Evolutionary conservation across 441 rosid genomes (phyloP).

Genomic region (Pelargonium citronellum): DNA sequence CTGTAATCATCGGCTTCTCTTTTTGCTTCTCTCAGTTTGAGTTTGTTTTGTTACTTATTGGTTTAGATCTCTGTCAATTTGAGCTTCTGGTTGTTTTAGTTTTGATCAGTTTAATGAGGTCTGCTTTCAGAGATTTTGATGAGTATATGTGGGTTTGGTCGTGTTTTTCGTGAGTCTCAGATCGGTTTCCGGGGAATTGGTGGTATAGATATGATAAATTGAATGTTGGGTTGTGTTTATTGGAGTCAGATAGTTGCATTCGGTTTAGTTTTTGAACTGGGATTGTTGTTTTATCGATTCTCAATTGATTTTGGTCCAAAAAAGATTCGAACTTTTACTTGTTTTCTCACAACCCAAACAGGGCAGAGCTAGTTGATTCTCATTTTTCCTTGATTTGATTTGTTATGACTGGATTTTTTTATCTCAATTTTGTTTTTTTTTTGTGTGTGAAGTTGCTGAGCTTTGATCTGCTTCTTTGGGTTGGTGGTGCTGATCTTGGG

Average conservation of each 20-base stretch:
- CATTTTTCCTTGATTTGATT: background rate
- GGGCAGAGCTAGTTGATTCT: background rate
- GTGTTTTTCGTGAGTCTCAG: background rate
- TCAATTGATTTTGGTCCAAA: background rate
- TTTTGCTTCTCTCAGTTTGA: background rate
- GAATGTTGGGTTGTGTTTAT: background rate
- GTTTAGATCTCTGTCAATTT: background rate
- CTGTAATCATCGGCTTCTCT: background rate
- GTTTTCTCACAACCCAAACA: background rate
- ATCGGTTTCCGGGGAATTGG: conserved; percentile 1
- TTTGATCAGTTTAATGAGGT: background rate
- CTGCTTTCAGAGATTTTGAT: background rate
- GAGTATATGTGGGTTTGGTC: no score
- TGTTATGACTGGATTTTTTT: background rate
- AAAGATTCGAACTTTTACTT: background rate
- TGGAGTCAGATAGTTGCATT: background rate
- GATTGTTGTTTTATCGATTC: background rate
- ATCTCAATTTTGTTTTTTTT: background rate
- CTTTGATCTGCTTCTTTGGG: background rate
- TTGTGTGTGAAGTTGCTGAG: background rate
- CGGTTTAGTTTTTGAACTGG: background rate
- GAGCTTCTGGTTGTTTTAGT: background rate
- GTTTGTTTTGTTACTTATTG: background rate
- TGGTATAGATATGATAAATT: background rate
- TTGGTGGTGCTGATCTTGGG: conserved; percentile 8